Conservation (phyloP, 2,329 filamentous ascomycete species). For the Diaporthe velutina region DNA sequence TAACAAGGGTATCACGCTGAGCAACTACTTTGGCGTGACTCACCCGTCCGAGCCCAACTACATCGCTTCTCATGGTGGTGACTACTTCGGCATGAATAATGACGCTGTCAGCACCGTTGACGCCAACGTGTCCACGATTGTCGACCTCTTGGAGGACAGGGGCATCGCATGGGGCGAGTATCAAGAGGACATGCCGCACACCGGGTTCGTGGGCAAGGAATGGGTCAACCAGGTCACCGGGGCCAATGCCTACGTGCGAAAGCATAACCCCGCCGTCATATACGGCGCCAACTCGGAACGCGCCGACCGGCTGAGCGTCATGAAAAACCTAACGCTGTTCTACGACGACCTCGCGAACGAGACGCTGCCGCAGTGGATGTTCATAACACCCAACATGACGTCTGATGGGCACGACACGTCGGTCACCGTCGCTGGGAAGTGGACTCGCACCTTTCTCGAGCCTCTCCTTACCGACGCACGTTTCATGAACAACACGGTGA, state of each 20-base stretch:
- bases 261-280: constrained; percentile 79
- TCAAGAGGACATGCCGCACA: constrained; percentile 82
- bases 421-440: constrained; percentile 76
- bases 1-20: constrained; percentile 72
- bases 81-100: constrained; percentile 80
- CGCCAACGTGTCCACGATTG: constrained; percentile 73
- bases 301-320: constrained; percentile 71
- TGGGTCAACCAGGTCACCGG: constrained; percentile 76
- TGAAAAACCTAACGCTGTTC: constrained; percentile 82
- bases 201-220: constrained; percentile 75
- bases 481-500: constrained; percentile 70
- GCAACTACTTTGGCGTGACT: constrained; percentile 72
- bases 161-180: constrained; percentile 79
- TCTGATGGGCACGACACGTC: constrained; percentile 82
- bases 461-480: constrained; percentile 77
- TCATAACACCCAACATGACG: constrained; percentile 82
- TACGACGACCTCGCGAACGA: constrained; percentile 73
- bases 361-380: constrained; percentile 78
- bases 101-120: constrained; percentile 73
- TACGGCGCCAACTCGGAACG: constrained; percentile 74
- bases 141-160: constrained; percentile 76
- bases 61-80: constrained; percentile 74
- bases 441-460: constrained; percentile 76
- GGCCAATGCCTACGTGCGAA: constrained; percentile 83
- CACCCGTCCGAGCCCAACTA: constrained; percentile 86